Evolutionary conservation across 169 alveolate genomes (phyloP).

Genomic region (Neospora caninum): DNA sequence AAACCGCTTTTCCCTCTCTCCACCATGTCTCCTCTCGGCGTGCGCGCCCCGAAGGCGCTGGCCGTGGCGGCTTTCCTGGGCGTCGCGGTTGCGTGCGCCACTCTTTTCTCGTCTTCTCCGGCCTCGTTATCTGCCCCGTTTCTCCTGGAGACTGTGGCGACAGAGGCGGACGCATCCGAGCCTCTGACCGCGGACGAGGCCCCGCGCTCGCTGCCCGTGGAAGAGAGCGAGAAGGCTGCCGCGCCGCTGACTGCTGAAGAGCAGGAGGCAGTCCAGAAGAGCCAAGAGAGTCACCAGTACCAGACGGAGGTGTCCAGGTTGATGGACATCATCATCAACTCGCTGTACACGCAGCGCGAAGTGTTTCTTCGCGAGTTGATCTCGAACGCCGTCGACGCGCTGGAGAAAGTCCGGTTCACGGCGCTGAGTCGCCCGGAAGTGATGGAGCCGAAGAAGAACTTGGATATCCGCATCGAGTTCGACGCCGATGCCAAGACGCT

Average conservation of each 20-base stretch:
- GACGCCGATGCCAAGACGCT: slow-evolving; percentile 94
- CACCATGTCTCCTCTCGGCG: not conserved
- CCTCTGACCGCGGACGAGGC: not conserved
- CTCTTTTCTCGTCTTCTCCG: not conserved
- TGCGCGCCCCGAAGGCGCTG: not conserved
- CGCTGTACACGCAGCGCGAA: slow-evolving; percentile 98
- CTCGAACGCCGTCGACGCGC: slow-evolving; percentile 99
- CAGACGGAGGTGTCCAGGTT: slow-evolving; percentile 97
- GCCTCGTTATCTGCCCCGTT: not conserved
- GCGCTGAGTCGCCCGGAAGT: not conserved
- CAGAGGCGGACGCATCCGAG: not conserved
- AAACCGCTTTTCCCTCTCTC: not conserved
- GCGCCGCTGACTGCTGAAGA: not conserved
- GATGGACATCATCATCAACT: slow-evolving; percentile 99
- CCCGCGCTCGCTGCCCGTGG: not conserved
- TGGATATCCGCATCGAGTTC: slow-evolving; percentile 94
- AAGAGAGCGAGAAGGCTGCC: not conserved
- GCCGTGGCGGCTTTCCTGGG: not conserved
- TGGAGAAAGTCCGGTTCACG: slow-evolving; percentile 80
- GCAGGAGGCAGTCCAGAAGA: not conserved
- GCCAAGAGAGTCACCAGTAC: slow-evolving; percentile 75
- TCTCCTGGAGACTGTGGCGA: not conserved
- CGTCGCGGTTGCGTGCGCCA: not conserved
- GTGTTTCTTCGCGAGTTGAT: slow-evolving; percentile 97
- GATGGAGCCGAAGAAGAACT: slow-evolving; percentile 76